Evolutionary conservation across 1,139 yeast genomes (phyloP).

Genomic region (Magnusiomyces sp.): DNA sequence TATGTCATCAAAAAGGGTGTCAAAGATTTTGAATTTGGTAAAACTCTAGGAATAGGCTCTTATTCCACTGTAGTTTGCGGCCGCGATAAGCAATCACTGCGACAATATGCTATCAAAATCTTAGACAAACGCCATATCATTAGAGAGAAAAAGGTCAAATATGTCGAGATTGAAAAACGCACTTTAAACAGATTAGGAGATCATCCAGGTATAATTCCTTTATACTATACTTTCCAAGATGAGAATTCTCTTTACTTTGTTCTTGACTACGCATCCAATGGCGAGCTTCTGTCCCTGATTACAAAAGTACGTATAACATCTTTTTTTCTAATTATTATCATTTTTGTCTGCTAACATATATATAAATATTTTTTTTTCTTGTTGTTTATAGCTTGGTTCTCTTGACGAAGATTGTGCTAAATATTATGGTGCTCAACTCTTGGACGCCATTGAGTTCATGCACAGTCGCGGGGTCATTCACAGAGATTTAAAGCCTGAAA

Average conservation of each 20-base stretch:
- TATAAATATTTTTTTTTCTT: too few relatives aligned
- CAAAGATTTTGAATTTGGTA: conserved; percentile 79
- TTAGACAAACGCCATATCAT: conserved; percentile 90
- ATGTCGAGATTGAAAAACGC: conserved; percentile 91
- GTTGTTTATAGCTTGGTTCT: conserved; percentile 65
- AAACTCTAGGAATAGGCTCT: conserved; percentile 89
- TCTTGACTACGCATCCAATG: conserved; percentile 85
- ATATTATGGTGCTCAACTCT: conserved; percentile 66
- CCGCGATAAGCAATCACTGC: conserved; percentile 61
- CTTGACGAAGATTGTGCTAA: conserved; percentile 70
- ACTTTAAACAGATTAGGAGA: conserved; percentile 79
- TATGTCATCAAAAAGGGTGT: conserved; percentile 45
- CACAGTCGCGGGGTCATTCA: conserved; percentile 82
- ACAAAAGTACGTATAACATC: too few relatives aligned
- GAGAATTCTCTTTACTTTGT: conserved; percentile 82
- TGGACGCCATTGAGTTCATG: conserved; percentile 81
- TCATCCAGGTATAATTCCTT: conserved; percentile 79
- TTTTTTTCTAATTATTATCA: too few relatives aligned
- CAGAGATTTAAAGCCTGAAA: conserved; percentile 93
- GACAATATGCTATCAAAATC: conserved; percentile 82
- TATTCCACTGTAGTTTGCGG: conserved; percentile 91
- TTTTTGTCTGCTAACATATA: too few relatives aligned
- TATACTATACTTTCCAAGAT: conserved; percentile 92
- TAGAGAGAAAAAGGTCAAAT: conserved; percentile 89
- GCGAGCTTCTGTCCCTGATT: conserved; percentile 75